Evolutionary conservation across 148 eudicot genomes (phyloP), one percentile per base, ranked within the genome.

Genomic region (Rhododendron ovatum): DNA sequence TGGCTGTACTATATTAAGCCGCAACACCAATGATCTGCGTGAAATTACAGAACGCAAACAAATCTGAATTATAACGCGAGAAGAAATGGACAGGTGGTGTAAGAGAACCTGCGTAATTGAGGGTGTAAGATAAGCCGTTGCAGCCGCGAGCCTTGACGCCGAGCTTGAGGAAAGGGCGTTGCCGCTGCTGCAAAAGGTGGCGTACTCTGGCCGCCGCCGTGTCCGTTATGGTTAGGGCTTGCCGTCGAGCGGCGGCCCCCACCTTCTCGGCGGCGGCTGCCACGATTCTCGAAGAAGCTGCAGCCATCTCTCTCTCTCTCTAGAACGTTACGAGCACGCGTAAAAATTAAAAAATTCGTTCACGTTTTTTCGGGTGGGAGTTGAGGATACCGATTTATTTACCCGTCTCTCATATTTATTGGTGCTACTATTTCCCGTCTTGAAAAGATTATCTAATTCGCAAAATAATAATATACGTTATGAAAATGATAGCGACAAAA

Each of bases 151-250:
- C 84, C 84, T 82, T 82, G 74, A 82, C 75, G 20, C 84, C 74
- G 33, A 82, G 84, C 84, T 82, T 82, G 75, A 82, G 74, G 53
- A 61, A 82, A 61, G 84, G 84, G 75, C 84, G 84, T 55, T 84
- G 81, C 48, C 86, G 84, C 69, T 87, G 88, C 79, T 83, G 74
- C 22, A 87, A 63, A 5, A 95, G 95, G 41, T 93, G 88, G 78
- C 92, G 91, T 82, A 95, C 89, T 63, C 98, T 92, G 17, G 84
- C 83, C 57, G 98, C 98, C 20, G 98, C 98, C 71, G 93, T 87
- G 45, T 95, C 98, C 47, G 97, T 87, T 10, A 95, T 79, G 43
- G 87, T 86, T 6, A 95, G 84, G 30, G 92, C 95, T 87, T 93
- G 97, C 81, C 96, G 94, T n/a, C 94, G 87, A 28, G 87, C 80